Conservation (phyloP, 805 yeast genomes). For the Wickerhamiella slavikovae region DNA sequence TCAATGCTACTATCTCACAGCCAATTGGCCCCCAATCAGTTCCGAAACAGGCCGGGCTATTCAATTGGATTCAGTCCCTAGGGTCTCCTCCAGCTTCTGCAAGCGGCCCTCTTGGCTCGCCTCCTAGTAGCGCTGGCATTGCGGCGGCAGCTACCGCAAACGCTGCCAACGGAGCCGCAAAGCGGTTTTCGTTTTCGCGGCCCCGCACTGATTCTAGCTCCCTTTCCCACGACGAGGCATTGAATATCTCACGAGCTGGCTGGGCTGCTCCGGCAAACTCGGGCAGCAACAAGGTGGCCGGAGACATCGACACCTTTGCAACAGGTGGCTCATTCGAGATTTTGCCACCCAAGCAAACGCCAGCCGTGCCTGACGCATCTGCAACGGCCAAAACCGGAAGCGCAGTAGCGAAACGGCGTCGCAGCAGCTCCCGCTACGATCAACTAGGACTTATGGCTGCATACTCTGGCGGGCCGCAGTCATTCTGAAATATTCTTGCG, state of each 20-base stretch:
- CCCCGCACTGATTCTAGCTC: slow-evolving; percentile 13
- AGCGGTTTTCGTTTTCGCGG: no score
- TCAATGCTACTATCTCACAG: no score
- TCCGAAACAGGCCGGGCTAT: no score
- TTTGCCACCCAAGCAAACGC: no score
- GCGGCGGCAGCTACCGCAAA: no score
- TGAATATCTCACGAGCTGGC: slow-evolving; percentile 18
- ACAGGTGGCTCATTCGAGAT: background rate
- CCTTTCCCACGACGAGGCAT: slow-evolving; percentile 18
- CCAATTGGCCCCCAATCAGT: no score
- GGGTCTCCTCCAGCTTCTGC: no score
- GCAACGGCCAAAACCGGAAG: slow-evolving; percentile 1
- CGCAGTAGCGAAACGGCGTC: no score
- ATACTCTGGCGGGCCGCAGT: slow-evolving; percentile 19
- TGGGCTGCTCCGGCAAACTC: slow-evolving; percentile 4
- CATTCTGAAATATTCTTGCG: slow-evolving; percentile 7
- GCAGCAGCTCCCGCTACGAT: slow-evolving; percentile 12
- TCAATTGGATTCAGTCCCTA: no score
- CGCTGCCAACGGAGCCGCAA: no score
- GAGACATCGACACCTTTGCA: background rate
- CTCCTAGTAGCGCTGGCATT: no score
- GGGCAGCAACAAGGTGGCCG: background rate
- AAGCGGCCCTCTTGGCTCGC: background rate
- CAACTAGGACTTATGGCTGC: slow-evolving; percentile 20
- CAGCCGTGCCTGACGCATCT: no score